These are phyloP conservation scores for Acrodontium crateriforme DNA, from an alignment of 2,329 filamentous ascomycete genomes.

Conservation along the genomic window DNA sequence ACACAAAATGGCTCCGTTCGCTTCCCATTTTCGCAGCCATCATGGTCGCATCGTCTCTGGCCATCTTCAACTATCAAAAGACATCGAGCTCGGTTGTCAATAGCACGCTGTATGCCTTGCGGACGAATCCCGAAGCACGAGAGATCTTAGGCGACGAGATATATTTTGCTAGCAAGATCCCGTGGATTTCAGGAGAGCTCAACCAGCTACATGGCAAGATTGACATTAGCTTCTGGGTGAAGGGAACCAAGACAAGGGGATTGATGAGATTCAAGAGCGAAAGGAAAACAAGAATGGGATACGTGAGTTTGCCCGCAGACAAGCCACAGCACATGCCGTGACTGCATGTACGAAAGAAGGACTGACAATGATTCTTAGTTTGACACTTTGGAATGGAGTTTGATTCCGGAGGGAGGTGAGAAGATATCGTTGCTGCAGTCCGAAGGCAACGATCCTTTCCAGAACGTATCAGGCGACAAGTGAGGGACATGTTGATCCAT, in stretches of 20 bases:
- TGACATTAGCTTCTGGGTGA: constrained; percentile 74
- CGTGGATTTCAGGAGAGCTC: constrained; percentile 50
- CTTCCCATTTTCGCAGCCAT: constrained; percentile 67
- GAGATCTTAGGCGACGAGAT: constrained; percentile 62
- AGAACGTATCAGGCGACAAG: constrained; percentile 11
- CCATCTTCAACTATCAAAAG: constrained; percentile 99
- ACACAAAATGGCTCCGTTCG: constrained; percentile 38
- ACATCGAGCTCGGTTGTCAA: constrained; percentile 65
- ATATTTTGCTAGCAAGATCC: constrained; percentile 35
- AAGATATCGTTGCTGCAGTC: constrained; percentile 66
- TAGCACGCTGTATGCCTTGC: constrained; percentile 80
- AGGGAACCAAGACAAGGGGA: constrained; percentile 57
- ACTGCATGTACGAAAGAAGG: no score
- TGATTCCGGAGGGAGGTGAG: constrained; percentile 52
- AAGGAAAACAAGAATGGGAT: constrained; percentile 50
- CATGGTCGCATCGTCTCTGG: constrained; percentile 57
- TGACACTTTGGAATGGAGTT: constrained; percentile 80
- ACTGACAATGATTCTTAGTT: constrained; percentile 39
- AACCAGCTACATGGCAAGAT: constrained; percentile 89
- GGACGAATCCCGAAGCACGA: constrained; percentile 62
- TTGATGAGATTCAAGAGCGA: constrained; percentile 70
- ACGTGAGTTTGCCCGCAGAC: constrained; percentile 28
- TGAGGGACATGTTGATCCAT: no score
- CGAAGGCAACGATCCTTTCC: constrained; percentile 50
- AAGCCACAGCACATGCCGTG: neutral